Evolutionary conservation across 2,329 filamentous ascomycete species (phyloP).

Genomic region (Dothiorella sarmentorum): DNA sequence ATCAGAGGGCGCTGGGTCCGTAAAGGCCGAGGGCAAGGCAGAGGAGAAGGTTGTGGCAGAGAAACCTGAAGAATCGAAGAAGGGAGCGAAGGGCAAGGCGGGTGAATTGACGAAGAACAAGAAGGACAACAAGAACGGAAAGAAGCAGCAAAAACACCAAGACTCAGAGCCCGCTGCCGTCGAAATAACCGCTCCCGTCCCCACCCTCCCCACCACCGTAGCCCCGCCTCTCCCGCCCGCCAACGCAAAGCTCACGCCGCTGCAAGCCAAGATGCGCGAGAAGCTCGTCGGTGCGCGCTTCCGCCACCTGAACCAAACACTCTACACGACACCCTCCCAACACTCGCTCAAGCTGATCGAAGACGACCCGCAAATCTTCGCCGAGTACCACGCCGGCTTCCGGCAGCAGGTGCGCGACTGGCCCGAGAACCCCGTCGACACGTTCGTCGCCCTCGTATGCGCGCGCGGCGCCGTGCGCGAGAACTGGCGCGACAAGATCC

Average conservation of each 20-base stretch:
- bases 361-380: constrained; percentile 86
- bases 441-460: constrained; percentile 71
- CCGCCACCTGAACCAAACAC: constrained; percentile 92
- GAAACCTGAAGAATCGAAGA: neutral
- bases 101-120: constrained; percentile 38
- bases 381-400: constrained; percentile 95
- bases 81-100: constrained; percentile 22
- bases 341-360: constrained; percentile 82
- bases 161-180: constrained; percentile 10
- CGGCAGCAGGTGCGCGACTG: constrained; percentile 91
- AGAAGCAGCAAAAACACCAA: constrained; percentile 26
- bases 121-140: constrained; percentile 34
- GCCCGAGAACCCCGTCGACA: constrained; percentile 94
- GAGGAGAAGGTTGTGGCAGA: constrained; percentile 15
- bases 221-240: constrained; percentile 29
- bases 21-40: constrained; percentile 23
- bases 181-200: constrained; percentile 38
- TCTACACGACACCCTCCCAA: constrained; percentile 86
- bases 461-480: constrained; percentile 58
- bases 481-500: constrained; percentile 43
- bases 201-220: constrained; percentile 31
- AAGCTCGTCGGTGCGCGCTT: constrained; percentile 95
- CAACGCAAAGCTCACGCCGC: constrained; percentile 71
- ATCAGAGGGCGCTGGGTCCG: constrained; percentile 17
- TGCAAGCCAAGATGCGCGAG: constrained; percentile 90